Evolutionary conservation across 352 stramenopile species (phyloP), one percentile per base, ranked within the genome.

Genomic region (Pythium vanterpoolii): DNA sequence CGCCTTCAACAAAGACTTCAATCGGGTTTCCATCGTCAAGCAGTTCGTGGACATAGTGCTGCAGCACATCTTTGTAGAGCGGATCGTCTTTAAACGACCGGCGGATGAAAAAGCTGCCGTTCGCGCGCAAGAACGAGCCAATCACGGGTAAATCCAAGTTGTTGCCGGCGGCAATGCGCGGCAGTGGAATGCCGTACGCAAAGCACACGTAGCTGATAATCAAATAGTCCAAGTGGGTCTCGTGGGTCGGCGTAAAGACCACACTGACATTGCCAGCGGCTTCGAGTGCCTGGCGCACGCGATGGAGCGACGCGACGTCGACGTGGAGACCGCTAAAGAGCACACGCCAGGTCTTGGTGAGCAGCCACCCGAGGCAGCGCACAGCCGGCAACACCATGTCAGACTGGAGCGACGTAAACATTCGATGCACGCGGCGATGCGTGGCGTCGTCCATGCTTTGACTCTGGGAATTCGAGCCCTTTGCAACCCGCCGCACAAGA

Each of bases 161-260:
- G 73, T 95, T 91, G 2, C 89, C 89, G 0, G 87, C 86, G 0
- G 85, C 86, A 61, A 96, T 96, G 27, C 85, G 81, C 1, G 87
- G 89, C 45, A 93, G 51, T 13, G 87, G 84, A 44, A 97, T 80
- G 52, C 89, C 83, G 60, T 96, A 96, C 6, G 80, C 81, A 51
- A 95, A 95, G 68, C 81, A 94, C 48, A 96, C 55, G 63, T 96
- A 97, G 56, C 84, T 95, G 61, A 97, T 85, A 56, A 97, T 87
- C 27, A 97, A 66, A 61, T 96, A 97, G 67, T 97, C 89, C 54
- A 97, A 62, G 53, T 97, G 87, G 33, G 73, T 90, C 68, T 95
- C 90, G 70, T 97, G 89, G 24, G 89, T 96, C 16, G 89, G 89
- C 10, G 87, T 76, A 62, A 94, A 91, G 42, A 94, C 80, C 39